Evolutionary conservation across 345 rosid genomes (phyloP).

Genomic region (Crucihimalaya himalaica): DNA sequence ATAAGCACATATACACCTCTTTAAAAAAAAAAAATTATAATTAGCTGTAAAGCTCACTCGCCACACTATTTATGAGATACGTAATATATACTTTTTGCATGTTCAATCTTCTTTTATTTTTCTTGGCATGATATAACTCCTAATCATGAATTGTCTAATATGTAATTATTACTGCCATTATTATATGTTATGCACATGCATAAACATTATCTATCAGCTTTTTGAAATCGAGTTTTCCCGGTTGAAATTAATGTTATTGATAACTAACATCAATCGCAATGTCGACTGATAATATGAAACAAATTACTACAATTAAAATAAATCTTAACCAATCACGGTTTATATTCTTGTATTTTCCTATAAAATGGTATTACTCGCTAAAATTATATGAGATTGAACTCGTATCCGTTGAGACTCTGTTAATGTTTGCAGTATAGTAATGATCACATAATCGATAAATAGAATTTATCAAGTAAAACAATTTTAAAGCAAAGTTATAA

Average conservation of each 20-base stretch:
- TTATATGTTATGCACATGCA: background rate
- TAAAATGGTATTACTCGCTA: too few species aligned
- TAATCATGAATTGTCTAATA: background rate
- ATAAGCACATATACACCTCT: background rate
- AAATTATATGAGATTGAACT: too few species aligned
- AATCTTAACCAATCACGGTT: too few species aligned
- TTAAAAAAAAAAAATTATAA: background rate
- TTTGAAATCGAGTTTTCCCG: background rate
- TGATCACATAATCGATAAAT: background rate
- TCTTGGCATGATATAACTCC: slow-evolving; percentile 8
- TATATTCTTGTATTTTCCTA: too few species aligned
- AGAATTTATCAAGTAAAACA: background rate
- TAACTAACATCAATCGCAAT: background rate
- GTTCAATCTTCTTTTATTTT: background rate
- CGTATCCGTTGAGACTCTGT: background rate
- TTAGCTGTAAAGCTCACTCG: slow-evolving; percentile 31
- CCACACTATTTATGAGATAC: background rate
- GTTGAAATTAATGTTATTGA: background rate
- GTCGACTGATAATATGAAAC: background rate
- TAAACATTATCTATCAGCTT: background rate
- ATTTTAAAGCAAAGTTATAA: background rate
- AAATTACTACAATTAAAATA: too few species aligned
- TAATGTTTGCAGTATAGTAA: background rate
- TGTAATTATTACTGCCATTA: background rate
- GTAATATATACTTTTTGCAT: background rate